Evolutionary conservation across 169 alveolate species (phyloP), one percentile per base, ranked within the genome.

Genomic region (Plasmodium yoelii): DNA sequence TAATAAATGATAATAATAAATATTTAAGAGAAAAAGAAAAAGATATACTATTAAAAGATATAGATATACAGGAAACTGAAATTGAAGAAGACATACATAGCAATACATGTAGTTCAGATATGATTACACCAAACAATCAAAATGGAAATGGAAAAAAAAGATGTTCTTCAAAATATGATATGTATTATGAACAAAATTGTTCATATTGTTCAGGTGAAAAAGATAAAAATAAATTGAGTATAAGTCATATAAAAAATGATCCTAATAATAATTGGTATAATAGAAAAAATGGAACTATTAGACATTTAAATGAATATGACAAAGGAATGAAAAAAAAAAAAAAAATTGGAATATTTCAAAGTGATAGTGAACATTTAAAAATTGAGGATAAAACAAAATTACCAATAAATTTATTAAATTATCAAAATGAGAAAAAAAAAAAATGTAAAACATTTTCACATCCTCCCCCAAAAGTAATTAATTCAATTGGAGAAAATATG

Each of bases 351-450:
- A 19, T 1, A n/a, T 18, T 13, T 2, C 59, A 13, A 12, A 8
- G 53, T 13, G 51, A 13, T 15, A 13, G 42, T 12, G 22, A 26
- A 22, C 0, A 9, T 15, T 28, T 18, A 49, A 63, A 44, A 18
- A 6, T 44, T 9, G 51, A 49, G 22, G 68, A 63, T 61, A 64
- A 75, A 61, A 63, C 63, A 74, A 53, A 4, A 61, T 19, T 28
- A 34, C 56, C 64, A 15, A 75, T 26, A 8, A 18, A 61, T 18
- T 75, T 75, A 64, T 19, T 75, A 47, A 75, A 75, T 28, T 24
- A 15, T 47, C 49, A 75, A 63, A 64, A 18, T 65, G 74, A 61
- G 61, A 53, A 75, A 26, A 75, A 75, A 18, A 74, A 75, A 39
- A 47, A 63, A 15, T 53, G 61, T 46, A 75, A 75, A 61, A 61